These are phyloP conservation scores for Rhododendron simsii DNA, from an alignment of 148 eudicot genomes.

Conservation along the genomic window DNA sequence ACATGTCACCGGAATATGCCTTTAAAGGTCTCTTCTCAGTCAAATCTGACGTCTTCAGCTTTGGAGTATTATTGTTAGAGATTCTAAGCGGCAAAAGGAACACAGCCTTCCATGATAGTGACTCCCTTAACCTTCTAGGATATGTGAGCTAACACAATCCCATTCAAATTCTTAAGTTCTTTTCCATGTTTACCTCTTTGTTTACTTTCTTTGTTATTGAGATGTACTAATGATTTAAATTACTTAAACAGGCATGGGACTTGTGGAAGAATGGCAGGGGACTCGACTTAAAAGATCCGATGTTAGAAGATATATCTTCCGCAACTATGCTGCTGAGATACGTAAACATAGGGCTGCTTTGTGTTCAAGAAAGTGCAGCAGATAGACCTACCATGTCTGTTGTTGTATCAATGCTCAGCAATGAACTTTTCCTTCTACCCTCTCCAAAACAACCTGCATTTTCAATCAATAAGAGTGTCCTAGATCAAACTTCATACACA, in stretches of 20 bases:
- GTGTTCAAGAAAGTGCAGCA: slow-evolving; percentile 4
- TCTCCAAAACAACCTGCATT: not conserved
- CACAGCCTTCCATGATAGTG: not conserved
- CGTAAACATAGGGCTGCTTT: slow-evolving; percentile 2
- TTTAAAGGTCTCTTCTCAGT: not conserved
- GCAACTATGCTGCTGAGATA: not conserved
- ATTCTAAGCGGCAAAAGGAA: not conserved
- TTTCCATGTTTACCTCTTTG: not conserved
- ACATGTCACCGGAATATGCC: not conserved
- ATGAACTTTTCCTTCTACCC: not conserved
- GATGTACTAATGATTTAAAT: not conserved
- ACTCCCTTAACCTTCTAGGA: not conserved
- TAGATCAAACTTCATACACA: too few relatives aligned
- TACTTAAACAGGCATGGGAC: not conserved
- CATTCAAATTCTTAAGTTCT: not conserved
- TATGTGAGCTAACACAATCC: not conserved
- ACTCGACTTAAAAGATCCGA: not conserved
- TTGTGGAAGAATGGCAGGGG: not conserved
- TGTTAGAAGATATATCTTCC: not conserved
- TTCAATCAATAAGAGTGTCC: not conserved
- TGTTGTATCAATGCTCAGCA: not conserved
- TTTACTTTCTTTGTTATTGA: not conserved
- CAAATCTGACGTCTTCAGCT: not conserved
- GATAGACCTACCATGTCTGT: slow-evolving; percentile 6
- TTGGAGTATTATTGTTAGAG: not conserved